A percentile compares a stretch with the other conserved stretches of the same genome.
Conservation (phyloP, 2,329 filamentous ascomycete species). For the Arachnomyces sp. region DNA sequence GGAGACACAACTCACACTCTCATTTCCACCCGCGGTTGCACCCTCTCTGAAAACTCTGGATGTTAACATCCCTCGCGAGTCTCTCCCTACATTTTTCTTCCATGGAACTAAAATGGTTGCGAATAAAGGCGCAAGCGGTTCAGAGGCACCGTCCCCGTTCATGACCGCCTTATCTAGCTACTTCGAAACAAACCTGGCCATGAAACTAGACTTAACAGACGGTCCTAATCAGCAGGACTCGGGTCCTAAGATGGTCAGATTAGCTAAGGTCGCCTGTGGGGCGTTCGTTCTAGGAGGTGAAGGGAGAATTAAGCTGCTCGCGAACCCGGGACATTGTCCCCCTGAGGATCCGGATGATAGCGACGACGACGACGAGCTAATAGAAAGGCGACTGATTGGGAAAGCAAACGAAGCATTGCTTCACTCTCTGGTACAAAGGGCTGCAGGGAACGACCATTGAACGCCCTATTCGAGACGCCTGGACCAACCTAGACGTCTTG, state of each 20-base stretch:
- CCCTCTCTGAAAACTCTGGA: constrained; percentile 28
- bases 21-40: constrained; percentile 28
- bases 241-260: constrained; percentile 22
- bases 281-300: constrained; percentile 33
- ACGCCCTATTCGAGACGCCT: too few species aligned
- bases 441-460: constrained; percentile 15
- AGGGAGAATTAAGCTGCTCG: constrained; percentile 32
- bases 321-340: constrained; percentile 11
- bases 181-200: constrained; percentile 31
- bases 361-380: constrained; percentile 13
- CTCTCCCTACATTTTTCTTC: constrained; percentile 18
- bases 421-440: constrained; percentile 23
- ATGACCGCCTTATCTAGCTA: constrained; percentile 27
- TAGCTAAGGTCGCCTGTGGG: constrained; percentile 32
- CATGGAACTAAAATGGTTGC: constrained; percentile 9
- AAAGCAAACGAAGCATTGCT: constrained; percentile 27
- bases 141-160: constrained; percentile 13
- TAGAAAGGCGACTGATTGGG: constrained; percentile 16
- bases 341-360: constrained; percentile 14
- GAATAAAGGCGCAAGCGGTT: background rate
- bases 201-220: constrained; percentile 28
- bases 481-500: too few species aligned
- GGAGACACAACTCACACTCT: constrained; percentile 33
- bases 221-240: constrained; percentile 7
- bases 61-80: constrained; percentile 25